Conservation (phyloP, 139 green algal species). For the Monoraphidium neglectum region DNA sequence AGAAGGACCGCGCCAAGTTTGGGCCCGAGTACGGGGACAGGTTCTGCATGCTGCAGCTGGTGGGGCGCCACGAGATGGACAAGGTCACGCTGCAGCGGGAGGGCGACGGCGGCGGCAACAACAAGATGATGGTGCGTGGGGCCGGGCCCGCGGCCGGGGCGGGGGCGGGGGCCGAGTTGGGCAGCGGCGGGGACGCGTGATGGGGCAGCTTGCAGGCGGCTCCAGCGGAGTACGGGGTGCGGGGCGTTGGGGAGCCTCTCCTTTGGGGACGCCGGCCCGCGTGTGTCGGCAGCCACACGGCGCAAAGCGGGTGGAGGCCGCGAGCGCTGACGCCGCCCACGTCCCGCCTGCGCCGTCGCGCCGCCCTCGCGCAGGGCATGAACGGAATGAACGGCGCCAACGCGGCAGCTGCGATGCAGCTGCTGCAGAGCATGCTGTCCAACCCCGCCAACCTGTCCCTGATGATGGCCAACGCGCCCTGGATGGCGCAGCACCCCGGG, state of each 20-base stretch:
- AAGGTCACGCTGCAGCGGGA: conserved; percentile 65
- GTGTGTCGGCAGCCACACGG: neutral
- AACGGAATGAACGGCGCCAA: conserved; percentile 21
- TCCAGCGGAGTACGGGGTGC: neutral
- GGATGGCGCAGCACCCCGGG: conserved; percentile 23
- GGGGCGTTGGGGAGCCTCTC: neutral
- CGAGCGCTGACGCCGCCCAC: neutral
- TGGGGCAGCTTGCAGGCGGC: no score
- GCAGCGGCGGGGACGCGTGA: neutral
- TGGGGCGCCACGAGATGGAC: conserved; percentile 68
- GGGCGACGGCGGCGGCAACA: conserved; percentile 26
- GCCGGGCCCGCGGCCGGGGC: neutral
- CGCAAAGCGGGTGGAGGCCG: neutral
- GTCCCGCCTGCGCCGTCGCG: neutral
- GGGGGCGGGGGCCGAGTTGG: no score
- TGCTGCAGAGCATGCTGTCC: conserved; percentile 35
- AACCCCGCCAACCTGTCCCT: conserved; percentile 21
- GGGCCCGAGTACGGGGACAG: conserved; percentile 71
- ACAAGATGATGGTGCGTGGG: conserved; percentile 44
- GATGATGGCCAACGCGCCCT: conserved; percentile 25
- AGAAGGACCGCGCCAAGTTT: conserved; percentile 75
- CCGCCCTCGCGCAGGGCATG: neutral
- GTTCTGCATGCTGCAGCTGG: conserved; percentile 80
- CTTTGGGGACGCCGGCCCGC: neutral
- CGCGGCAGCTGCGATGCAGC: conserved; percentile 37